Evolutionary conservation across 225 moss, liverwort and hornwort species (phyloP).

Genomic region (Sphagnum tenellum): DNA sequence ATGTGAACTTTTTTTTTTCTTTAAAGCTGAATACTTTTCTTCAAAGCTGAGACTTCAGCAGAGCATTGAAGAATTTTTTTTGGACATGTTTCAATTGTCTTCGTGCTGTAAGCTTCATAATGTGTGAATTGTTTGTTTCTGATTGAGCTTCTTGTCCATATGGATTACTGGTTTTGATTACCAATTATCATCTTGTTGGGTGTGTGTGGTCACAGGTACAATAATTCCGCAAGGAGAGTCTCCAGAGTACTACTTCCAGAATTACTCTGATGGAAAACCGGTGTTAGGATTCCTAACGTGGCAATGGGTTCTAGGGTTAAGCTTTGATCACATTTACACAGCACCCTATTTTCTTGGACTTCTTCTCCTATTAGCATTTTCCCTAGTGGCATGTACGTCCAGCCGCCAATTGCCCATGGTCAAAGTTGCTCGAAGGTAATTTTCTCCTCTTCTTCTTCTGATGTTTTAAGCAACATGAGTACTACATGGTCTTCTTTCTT

Average conservation of each 20-base stretch:
- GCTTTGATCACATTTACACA: slow-evolving; percentile 84
- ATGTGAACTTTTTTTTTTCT: no score
- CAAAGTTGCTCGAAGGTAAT: slow-evolving; percentile 80
- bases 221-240: slow-evolving; percentile 77
- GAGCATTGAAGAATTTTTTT: no score
- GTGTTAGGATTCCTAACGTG: slow-evolving; percentile 83
- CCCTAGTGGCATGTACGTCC: slow-evolving; percentile 79
- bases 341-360: slow-evolving; percentile 71
- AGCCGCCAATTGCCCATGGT: slow-evolving; percentile 82
- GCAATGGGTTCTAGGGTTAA: slow-evolving; percentile 67
- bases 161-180: no score
- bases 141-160: no score
- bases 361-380: slow-evolving; percentile 59
- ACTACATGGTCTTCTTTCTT: no score
- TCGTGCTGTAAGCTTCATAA: no score
- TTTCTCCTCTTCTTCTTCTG: neutral
- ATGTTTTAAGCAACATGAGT: neutral
- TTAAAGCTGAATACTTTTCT: no score
- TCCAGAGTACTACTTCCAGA: slow-evolving; percentile 74
- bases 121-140: no score
- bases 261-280: slow-evolving; percentile 71
- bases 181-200: no score
- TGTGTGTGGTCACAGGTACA: slow-evolving; percentile 22
- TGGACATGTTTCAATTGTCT: no score
- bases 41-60: no score